phyloP scores from a whole-genome alignment of 768 basidiomycete species.

The Agrocybe chaxingu region DNA sequence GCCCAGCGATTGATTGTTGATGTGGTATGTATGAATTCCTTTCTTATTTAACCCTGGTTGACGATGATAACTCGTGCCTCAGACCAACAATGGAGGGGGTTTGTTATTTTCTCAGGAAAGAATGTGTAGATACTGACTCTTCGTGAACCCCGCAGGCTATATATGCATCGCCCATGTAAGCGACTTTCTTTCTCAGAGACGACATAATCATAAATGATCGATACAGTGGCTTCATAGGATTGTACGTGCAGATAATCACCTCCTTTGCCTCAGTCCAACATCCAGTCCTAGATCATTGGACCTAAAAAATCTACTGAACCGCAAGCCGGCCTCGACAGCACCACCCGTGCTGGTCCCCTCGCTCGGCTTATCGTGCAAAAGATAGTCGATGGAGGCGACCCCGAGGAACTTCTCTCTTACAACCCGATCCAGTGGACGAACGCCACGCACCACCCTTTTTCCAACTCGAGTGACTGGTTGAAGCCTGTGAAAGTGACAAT shows the following conservation, averaged over 20 bases:
- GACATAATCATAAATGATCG: slow-evolving; percentile 2
- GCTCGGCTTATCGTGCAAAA: slow-evolving; percentile 46
- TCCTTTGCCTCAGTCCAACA: not conserved
- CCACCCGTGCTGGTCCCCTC: slow-evolving; percentile 43
- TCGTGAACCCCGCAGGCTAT: slow-evolving; percentile 29
- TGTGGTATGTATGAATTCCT: slow-evolving; percentile 35
- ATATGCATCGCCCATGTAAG: slow-evolving; percentile 60
- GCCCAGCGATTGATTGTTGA: slow-evolving; percentile 56
- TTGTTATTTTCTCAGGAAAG: not conserved
- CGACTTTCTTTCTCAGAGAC: not conserved
- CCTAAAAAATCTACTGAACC: slow-evolving; percentile 49
- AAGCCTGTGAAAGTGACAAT: slow-evolving; percentile 38
- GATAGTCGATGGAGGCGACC: slow-evolving; percentile 43
- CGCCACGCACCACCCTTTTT: slow-evolving; percentile 40
- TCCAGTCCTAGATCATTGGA: slow-evolving; percentile 39
- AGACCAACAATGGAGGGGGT: slow-evolving; percentile 52
- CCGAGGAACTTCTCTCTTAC: slow-evolving; percentile 40
- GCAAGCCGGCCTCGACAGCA: slow-evolving; percentile 53
- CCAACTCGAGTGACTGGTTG: slow-evolving; percentile 44
- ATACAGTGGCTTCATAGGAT: slow-evolving; percentile 44
- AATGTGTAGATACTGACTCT: not conserved
- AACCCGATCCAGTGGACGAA: slow-evolving; percentile 49
- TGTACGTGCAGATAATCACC: slow-evolving; percentile 20
- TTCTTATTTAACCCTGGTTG: not conserved
- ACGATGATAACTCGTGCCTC: not conserved